phyloP scores from a whole-genome alignment of 768 basidiomycete genomes.

The Hemileccinum impolitum region DNA sequence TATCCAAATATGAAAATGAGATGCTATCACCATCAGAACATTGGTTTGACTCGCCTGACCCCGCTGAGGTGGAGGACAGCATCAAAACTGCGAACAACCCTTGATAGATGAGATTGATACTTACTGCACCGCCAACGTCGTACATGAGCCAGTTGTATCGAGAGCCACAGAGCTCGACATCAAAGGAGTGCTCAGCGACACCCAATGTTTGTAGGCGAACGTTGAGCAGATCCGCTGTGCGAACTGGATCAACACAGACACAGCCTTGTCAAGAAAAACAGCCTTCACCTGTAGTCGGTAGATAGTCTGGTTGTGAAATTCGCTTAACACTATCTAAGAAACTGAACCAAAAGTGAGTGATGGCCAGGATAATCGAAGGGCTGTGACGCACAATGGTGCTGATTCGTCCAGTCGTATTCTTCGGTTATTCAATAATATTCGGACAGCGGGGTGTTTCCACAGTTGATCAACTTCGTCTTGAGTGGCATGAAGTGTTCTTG shows the following conservation, averaged over 20 bases:
- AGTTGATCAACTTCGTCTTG: conserved; percentile 56
- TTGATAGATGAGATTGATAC: conserved; percentile 26
- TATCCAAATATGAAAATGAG: conserved; percentile 13
- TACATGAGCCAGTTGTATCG: conserved; percentile 76
- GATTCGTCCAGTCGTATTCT: conserved; percentile 73
- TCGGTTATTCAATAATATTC: conserved; percentile 50
- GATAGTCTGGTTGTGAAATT: conserved; percentile 64
- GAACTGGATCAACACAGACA: neutral
- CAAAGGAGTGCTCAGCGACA: conserved; percentile 72
- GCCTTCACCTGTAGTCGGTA: conserved; percentile 62
- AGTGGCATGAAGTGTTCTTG: conserved; percentile 47
- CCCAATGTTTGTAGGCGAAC: conserved; percentile 80
- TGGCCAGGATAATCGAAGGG: neutral
- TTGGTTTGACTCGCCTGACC: conserved; percentile 48
- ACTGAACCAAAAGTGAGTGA: conserved; percentile 35
- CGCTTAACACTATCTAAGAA: conserved; percentile 66
- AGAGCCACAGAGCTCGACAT: conserved; percentile 58
- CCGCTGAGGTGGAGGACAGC: conserved; percentile 38
- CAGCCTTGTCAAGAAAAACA: neutral
- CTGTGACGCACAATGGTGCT: conserved; percentile 59
- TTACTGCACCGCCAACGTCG: conserved; percentile 80
- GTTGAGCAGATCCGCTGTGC: conserved; percentile 69
- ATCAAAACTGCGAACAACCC: neutral
- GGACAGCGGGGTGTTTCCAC: conserved; percentile 70
- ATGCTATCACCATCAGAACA: conserved; percentile 11